A percentile compares a stretch with the other conserved stretches of the same genome.
These are phyloP conservation scores for Astraeus odoratus DNA, from an alignment of 768 basidiomycete species.

Conservation along the genomic window DNA sequence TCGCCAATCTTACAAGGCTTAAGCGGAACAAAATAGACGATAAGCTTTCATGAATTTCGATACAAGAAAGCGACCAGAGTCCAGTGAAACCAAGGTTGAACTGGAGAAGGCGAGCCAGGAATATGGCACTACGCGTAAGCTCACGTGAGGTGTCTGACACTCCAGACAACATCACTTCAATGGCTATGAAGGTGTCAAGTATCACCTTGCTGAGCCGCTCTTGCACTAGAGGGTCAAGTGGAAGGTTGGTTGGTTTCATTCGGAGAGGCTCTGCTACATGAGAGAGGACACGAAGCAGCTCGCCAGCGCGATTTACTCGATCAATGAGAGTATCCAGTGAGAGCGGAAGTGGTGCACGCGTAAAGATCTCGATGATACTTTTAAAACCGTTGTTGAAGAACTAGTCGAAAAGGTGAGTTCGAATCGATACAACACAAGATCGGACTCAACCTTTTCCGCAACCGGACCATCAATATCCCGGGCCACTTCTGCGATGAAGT, in stretches of 20 bases:
- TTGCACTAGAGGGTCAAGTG: slow-evolving; percentile 39
- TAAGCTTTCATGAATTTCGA: slow-evolving; percentile 39
- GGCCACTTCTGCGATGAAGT: slow-evolving; percentile 78
- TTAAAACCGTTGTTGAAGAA: slow-evolving; percentile 71
- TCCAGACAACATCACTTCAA: slow-evolving; percentile 31
- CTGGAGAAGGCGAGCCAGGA: slow-evolving; percentile 63
- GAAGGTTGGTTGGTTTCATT: slow-evolving; percentile 41
- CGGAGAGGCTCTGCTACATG: slow-evolving; percentile 64
- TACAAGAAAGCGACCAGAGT: slow-evolving; percentile 47
- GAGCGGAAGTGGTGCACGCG: slow-evolving; percentile 21
- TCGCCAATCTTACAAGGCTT: slow-evolving; percentile 38
- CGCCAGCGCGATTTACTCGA: slow-evolving; percentile 50
- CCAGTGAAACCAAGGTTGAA: slow-evolving; percentile 64
- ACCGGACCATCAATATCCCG: slow-evolving; percentile 60
- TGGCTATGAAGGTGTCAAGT: slow-evolving; percentile 35
- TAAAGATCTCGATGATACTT: slow-evolving; percentile 53
- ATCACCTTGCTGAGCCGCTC: slow-evolving; percentile 50
- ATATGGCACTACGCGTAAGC: slow-evolving; percentile 39
- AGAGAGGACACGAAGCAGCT: slow-evolving; percentile 62
- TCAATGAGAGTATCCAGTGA: slow-evolving; percentile 28
- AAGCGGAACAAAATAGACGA: slow-evolving; percentile 40
- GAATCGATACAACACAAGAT: not conserved
- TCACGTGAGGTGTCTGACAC: slow-evolving; percentile 17
- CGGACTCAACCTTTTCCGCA: slow-evolving; percentile 51
- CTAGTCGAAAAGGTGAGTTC: slow-evolving; percentile 26